These are phyloP conservation scores for Parathielavia hyrcaniae DNA, from an alignment of 495 filamentous ascomycete species.

Conservation along the genomic window DNA sequence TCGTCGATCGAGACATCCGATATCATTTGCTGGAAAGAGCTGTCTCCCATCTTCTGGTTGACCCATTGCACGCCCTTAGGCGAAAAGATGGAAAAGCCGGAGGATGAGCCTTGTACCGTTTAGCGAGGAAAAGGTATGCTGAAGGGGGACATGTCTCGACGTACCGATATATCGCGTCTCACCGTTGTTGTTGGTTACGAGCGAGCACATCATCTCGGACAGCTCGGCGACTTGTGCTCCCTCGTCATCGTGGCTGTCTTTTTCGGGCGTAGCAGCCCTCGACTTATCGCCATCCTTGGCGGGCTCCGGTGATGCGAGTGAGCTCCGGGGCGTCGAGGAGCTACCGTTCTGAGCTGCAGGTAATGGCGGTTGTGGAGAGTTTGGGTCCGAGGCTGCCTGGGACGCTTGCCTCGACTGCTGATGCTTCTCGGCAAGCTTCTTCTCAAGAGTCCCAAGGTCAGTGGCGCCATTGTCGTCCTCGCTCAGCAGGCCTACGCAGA, in stretches of 20 bases:
- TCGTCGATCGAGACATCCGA: slow-evolving; percentile 72
- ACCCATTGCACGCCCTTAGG: slow-evolving; percentile 99
- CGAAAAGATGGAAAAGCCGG: slow-evolving; percentile 90
- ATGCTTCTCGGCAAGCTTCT: slow-evolving; percentile 64
- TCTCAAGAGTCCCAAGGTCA: slow-evolving; percentile 82
- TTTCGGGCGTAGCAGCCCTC: slow-evolving; percentile 31
- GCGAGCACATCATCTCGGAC: slow-evolving; percentile 98
- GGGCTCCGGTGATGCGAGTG: slow-evolving; percentile 56
- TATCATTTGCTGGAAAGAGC: slow-evolving; percentile 94
- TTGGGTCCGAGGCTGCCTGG: slow-evolving; percentile 41
- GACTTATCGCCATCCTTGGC: slow-evolving; percentile 45
- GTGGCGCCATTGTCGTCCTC: slow-evolving; percentile 83
- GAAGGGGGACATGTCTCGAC: slow-evolving; percentile 14
- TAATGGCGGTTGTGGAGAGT: slow-evolving; percentile 41
- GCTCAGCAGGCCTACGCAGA: slow-evolving; percentile 55
- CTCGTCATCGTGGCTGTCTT: slow-evolving; percentile 51
- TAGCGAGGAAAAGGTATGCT: slow-evolving; percentile 15
- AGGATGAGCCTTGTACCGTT: slow-evolving; percentile 74
- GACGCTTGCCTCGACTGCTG: slow-evolving; percentile 42
- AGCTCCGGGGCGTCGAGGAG: slow-evolving; percentile 53
- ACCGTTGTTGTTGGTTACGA: slow-evolving; percentile 95
- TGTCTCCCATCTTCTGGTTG: slow-evolving; percentile 94
- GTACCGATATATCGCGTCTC: slow-evolving; percentile 95
- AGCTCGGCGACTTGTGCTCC: slow-evolving; percentile 87
- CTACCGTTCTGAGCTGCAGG: slow-evolving; percentile 43